Evolutionary conservation across 345 rosid species (phyloP).

Genomic region (Schrenkiella parvula): DNA sequence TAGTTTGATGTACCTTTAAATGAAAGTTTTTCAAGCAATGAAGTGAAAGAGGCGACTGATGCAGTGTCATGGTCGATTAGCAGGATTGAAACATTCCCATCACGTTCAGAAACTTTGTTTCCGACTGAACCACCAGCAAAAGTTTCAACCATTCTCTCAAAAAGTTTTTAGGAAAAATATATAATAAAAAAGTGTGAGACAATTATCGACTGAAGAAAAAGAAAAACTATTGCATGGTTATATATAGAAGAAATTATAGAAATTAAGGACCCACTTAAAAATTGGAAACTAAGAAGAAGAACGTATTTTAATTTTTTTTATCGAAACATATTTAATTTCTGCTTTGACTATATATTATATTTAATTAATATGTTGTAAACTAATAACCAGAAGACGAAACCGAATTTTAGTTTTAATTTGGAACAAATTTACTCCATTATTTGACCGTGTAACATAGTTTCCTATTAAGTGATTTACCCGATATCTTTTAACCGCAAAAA

Average conservation of each 20-base stretch:
- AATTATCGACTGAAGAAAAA: background rate
- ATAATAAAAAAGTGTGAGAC: background rate
- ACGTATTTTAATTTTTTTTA: background rate
- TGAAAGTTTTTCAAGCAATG: background rate
- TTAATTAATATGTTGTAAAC: background rate
- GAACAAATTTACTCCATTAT: background rate
- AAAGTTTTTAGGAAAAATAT: background rate
- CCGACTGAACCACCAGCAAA: no score
- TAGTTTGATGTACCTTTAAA: background rate
- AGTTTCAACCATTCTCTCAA: background rate
- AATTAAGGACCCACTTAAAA: background rate
- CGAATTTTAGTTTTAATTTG: background rate
- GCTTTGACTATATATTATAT: background rate
- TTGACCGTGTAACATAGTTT: no score
- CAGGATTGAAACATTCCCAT: background rate
- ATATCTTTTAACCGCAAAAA: no score
- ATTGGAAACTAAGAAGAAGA: background rate
- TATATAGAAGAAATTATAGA: background rate
- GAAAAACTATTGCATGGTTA: background rate
- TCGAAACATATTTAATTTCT: background rate
- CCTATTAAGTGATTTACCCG: no score
- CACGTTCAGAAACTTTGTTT: background rate
- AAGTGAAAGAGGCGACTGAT: background rate
- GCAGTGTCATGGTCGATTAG: constrained; percentile 16
- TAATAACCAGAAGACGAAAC: background rate